Conservation (phyloP, 352 stramenopile genomes). For the Phytopythium ostracodes region DNA sequence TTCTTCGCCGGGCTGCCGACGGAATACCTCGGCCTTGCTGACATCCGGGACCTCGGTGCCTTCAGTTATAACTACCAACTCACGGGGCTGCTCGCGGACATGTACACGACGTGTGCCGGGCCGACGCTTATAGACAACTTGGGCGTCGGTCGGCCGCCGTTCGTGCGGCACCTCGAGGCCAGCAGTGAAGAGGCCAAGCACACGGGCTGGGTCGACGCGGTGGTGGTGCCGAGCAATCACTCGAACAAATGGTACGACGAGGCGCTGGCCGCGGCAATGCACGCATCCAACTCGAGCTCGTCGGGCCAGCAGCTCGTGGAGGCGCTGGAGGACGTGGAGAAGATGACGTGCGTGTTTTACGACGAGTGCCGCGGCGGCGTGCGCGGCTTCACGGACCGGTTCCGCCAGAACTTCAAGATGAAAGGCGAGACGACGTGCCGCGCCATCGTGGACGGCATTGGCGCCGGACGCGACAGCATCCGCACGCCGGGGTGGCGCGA, state of each 20-base stretch:
- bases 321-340: constrained; percentile 72
- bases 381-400: constrained; percentile 52
- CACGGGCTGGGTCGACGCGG: constrained; percentile 49
- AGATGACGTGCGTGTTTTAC: constrained; percentile 89
- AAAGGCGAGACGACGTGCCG: constrained; percentile 57
- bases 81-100: constrained; percentile 55
- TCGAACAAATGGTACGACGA: constrained; percentile 47
- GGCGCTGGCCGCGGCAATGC: constrained; percentile 42
- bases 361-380: constrained; percentile 78
- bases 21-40: constrained; percentile 66
- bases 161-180: constrained; percentile 22
- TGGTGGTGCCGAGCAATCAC: constrained; percentile 49
- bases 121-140: constrained; percentile 19
- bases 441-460: constrained; percentile 53
- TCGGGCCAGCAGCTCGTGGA: constrained; percentile 21
- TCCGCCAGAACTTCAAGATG: constrained; percentile 64
- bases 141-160: constrained; percentile 9
- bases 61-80: constrained; percentile 89
- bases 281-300: constrained; percentile 23
- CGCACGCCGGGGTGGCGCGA: constrained; percentile 67
- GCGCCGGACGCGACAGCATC: constrained; percentile 52
- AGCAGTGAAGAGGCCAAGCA: constrained; percentile 2
- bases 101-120: constrained; percentile 74
- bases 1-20: constrained; percentile 56
- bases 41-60: constrained; percentile 64